A percentile compares a stretch with the other conserved stretches of the same genome.
Conservation (phyloP, 192 early-diverging fungal species). For the Geranomyces michiganensis region DNA sequence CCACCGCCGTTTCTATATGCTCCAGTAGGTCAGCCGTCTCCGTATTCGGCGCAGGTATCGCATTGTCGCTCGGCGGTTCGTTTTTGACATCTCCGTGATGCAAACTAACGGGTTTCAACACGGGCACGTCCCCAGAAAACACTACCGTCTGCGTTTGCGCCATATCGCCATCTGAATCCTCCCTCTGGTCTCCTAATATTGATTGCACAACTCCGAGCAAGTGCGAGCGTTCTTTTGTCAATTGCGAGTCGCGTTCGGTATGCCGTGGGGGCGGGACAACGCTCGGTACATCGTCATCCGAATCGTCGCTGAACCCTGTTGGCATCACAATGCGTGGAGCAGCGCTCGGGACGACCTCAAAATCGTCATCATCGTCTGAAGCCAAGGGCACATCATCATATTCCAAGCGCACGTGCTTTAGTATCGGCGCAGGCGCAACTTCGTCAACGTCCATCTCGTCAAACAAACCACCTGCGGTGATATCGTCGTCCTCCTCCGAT, state of each 20-base stretch:
- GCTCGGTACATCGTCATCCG: slow-evolving; percentile 3
- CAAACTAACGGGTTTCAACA: too few relatives aligned
- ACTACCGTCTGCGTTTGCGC: too few relatives aligned
- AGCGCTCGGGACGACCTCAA: not conserved
- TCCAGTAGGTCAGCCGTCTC: too few relatives aligned
- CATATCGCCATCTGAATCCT: not conserved
- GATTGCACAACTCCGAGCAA: slow-evolving; percentile 6
- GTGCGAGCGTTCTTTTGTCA: slow-evolving; percentile 14
- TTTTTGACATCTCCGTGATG: too few relatives aligned
- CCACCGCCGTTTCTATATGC: too few relatives aligned
- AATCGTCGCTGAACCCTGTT: slow-evolving; percentile 9
- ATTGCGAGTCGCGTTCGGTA: not conserved
- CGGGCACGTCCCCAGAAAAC: too few relatives aligned
- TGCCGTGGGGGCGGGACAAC: not conserved
- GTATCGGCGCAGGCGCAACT: not conserved
- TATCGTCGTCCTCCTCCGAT: not conserved
- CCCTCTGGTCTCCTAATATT: not conserved
- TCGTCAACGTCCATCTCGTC: slow-evolving; percentile 23
- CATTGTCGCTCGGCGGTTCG: too few relatives aligned
- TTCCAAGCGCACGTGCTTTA: not conserved
- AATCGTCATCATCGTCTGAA: not conserved
- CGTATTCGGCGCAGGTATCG: too few relatives aligned
- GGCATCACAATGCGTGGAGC: not conserved
- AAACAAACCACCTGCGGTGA: not conserved
- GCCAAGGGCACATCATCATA: not conserved